phyloP scores from a whole-genome alignment of 1,284 basidiomycete genomes.

The Ganoderma meredithae region DNA sequence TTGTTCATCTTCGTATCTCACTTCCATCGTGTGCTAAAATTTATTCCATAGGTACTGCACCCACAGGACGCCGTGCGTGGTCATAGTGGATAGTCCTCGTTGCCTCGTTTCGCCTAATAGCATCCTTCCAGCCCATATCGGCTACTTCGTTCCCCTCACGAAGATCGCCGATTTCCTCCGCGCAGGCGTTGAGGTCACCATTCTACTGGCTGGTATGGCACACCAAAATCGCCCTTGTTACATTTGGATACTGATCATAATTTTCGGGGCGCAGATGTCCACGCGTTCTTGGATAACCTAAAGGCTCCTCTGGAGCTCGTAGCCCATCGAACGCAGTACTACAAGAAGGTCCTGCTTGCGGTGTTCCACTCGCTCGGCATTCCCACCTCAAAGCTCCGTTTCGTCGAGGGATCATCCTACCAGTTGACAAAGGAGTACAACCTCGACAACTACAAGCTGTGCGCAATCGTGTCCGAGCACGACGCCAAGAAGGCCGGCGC shows the following conservation, averaged over 20 bases:
- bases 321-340: conserved; percentile 90
- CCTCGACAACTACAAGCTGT: conserved; percentile 93
- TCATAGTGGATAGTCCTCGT: conserved; percentile 3
- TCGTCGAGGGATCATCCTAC: conserved; percentile 92
- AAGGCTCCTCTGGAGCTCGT: conserved; percentile 98
- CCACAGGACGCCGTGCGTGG: conserved; percentile 90
- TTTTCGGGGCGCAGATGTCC: conserved; percentile 71
- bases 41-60: conserved; percentile 77
- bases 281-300: conserved; percentile 97
- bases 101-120: not conserved
- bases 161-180: conserved; percentile 98
- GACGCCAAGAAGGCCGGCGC: conserved; percentile 99
- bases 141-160: conserved; percentile 94
- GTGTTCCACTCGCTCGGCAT: conserved; percentile 93
- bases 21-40: not conserved
- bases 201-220: conserved; percentile 83
- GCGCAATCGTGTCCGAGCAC: conserved; percentile 91
- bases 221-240: not conserved
- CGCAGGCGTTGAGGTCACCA: conserved; percentile 91
- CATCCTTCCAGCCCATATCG: conserved; percentile 82
- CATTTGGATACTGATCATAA: conserved; percentile 7
- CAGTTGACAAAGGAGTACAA: conserved; percentile 94
- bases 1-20: not conserved
- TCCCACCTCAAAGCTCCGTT: conserved; percentile 83
- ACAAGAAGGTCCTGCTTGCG: conserved; percentile 82